Base-by-base conservation (phyloP, 1,284 basidiomycete species). In the Irpex lacteus region DNA sequence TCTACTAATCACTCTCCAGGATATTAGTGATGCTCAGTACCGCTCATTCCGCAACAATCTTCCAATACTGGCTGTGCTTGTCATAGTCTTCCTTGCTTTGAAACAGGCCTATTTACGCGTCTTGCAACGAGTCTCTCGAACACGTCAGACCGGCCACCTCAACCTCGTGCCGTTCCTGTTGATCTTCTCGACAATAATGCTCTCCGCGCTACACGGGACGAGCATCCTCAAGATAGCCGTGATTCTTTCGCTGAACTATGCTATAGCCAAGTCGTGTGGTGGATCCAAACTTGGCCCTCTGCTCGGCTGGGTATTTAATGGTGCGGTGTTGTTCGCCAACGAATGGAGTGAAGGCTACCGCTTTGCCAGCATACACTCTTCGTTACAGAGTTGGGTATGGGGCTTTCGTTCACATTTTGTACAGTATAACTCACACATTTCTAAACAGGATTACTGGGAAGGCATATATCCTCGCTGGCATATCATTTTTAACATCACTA, bases 401-500 rank as follows among this genome's bases (percentile, higher is more conserved):
- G 68, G 83, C 74, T 7, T 19, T 38, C 72, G 37, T 77, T 81
- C 56, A 19, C 53, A 63, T 57, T 66, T n/a, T 47, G n/a, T n/a
- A n/a, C 11, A 13, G 44, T 62, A 59, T 59, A 57, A 60, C 36
- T 52, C 19, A 38, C 34, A 5, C 13, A 53, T n/a, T n/a, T 5
- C 19, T 55, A 7, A 44, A 36, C 21, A 97, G 91, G 95, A 98
- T 73, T 71, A 64, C 47, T 88, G 85, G 66, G 71, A 76, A 78
- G 97, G 81, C 57, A 86, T 82, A 62, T 96, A 85, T 69, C 93
- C 95, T 4, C 82, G 95, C 37, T 99, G 98, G 97, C 88, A 98
- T 71, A 85, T 98, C 72, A 88, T 83, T 70, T 98, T 97, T 83
- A 99, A 99, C 76, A 96, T 99, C 70, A 96, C 95, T 1, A 98